Conservation (phyloP, 768 basidiomycete species). For the Panellus pusillus region DNA sequence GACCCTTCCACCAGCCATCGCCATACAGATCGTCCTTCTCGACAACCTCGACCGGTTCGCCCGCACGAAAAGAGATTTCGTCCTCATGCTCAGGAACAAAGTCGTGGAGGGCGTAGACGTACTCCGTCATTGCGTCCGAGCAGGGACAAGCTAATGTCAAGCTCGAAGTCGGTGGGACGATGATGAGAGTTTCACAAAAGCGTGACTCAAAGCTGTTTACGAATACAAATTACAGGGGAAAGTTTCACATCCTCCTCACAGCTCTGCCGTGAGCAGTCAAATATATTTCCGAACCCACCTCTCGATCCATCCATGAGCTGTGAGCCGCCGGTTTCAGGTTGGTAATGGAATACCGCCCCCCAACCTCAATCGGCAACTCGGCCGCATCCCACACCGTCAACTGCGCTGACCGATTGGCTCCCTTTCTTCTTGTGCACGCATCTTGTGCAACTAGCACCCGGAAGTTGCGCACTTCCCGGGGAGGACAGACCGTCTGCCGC, state of each 20-base stretch:
- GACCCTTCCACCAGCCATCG: slow-evolving; percentile 98
- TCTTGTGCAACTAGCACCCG: slow-evolving; percentile 71
- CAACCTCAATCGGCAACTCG: slow-evolving; percentile 53
- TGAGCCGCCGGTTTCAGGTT: slow-evolving; percentile 70
- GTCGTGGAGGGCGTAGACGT: slow-evolving; percentile 86
- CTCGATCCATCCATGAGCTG: slow-evolving; percentile 69
- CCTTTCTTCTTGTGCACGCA: slow-evolving; percentile 50
- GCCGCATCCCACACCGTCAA: slow-evolving; percentile 84
- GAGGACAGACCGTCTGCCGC: slow-evolving; percentile 59
- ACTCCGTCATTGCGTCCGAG: slow-evolving; percentile 62
- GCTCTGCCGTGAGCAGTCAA: slow-evolving; percentile 60
- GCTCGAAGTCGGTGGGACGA: not conserved
- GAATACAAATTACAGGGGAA: not conserved
- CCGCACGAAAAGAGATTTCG: slow-evolving; percentile 82
- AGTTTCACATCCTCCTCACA: not conserved
- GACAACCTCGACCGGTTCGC: slow-evolving; percentile 85
- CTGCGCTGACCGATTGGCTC: slow-evolving; percentile 63
- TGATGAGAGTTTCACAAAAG: not conserved
- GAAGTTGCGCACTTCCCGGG: slow-evolving; percentile 74
- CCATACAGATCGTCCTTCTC: slow-evolving; percentile 92
- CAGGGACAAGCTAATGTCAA: not conserved
- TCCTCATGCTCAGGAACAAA: slow-evolving; percentile 93
- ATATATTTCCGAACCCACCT: slow-evolving; percentile 65
- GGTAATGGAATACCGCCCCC: slow-evolving; percentile 72
- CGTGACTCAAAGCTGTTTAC: too few relatives aligned